Evolutionary conservation across 306 rosid genomes (phyloP).

Genomic region (Cucurbita maxima): DNA sequence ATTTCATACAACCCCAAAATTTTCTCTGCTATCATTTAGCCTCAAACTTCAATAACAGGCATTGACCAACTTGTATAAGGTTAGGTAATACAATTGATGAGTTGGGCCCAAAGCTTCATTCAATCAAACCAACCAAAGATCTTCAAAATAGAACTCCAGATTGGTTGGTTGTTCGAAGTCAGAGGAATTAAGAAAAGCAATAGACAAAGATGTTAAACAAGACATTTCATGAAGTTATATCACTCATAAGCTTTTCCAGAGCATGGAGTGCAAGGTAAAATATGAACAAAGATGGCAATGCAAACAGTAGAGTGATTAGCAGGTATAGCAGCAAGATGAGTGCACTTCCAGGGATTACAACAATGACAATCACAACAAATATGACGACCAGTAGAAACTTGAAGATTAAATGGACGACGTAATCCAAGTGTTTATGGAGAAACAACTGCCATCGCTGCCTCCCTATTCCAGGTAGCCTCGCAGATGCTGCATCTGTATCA

Average conservation of each 20-base stretch:
- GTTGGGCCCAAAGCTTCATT: too few species aligned
- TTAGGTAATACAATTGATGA: too few species aligned
- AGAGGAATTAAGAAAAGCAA: not conserved
- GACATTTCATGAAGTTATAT: slow-evolving; percentile 49
- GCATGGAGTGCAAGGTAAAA: slow-evolving; percentile 68
- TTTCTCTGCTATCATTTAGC: too few species aligned
- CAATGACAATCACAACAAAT: slow-evolving; percentile 55
- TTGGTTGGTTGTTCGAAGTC: not conserved
- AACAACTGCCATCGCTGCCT: slow-evolving; percentile 22
- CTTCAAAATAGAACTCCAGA: not conserved
- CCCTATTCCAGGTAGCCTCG: slow-evolving; percentile 13
- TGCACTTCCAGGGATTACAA: slow-evolving; percentile 57
- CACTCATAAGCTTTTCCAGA: slow-evolving; percentile 53
- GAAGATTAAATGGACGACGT: slow-evolving; percentile 55
- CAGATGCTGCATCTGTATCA: slow-evolving; percentile 10
- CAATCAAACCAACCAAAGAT: too few species aligned
- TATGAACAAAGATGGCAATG: slow-evolving; percentile 61
- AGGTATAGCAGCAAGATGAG: slow-evolving; percentile 57
- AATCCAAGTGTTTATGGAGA: slow-evolving; percentile 58
- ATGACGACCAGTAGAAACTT: slow-evolving; percentile 59
- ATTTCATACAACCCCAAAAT: too few species aligned
- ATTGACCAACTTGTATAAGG: too few species aligned
- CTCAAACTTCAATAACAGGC: too few species aligned
- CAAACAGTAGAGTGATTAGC: slow-evolving; percentile 58
- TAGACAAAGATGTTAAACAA: not conserved